phyloP scores from a whole-genome alignment of 1,284 basidiomycete species.

The Heterobasidion annosum region DNA sequence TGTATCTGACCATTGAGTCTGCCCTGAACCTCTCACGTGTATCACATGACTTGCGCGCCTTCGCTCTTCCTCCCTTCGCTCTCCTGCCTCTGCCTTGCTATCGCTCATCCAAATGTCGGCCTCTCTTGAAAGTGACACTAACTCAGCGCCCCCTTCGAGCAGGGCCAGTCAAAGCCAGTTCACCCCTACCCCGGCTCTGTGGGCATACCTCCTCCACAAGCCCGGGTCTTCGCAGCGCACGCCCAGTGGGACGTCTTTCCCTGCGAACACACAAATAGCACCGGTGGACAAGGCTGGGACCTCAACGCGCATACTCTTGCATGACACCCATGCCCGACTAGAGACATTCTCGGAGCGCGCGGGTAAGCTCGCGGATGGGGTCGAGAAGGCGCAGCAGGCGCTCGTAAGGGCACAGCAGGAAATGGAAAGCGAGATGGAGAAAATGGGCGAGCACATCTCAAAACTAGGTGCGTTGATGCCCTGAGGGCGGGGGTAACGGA shows the following conservation, averaged over 20 bases:
- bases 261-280: constrained; percentile 25
- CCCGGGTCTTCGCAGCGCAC: constrained; percentile 6
- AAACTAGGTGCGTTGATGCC: constrained; percentile 23
- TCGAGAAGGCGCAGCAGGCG: constrained; percentile 21
- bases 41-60: constrained; percentile 1
- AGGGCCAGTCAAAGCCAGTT: neutral
- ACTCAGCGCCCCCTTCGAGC: too few relatives aligned
- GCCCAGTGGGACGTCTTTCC: constrained; percentile 1
- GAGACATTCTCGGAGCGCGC: constrained; percentile 49
- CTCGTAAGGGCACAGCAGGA: constrained; percentile 17
- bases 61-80: neutral
- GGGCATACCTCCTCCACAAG: constrained; percentile 21
- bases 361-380: constrained; percentile 20
- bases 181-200: constrained; percentile 14
- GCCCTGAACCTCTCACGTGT: neutral
- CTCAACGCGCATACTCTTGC: constrained; percentile 56
- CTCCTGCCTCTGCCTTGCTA: constrained; percentile 1
- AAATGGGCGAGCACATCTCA: constrained; percentile 18
- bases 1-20: neutral
- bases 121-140: too few relatives aligned
- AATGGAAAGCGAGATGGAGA: constrained; percentile 21
- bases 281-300: constrained; percentile 56
- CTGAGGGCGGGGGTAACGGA: neutral
- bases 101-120: neutral
- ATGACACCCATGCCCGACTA: constrained; percentile 57